Percentiles rank a stretch among this genome's conserved stretches.
Evolutionary conservation across 2,329 filamentous ascomycete genomes (phyloP).

Genomic region (Laburnicola sp.): DNA sequence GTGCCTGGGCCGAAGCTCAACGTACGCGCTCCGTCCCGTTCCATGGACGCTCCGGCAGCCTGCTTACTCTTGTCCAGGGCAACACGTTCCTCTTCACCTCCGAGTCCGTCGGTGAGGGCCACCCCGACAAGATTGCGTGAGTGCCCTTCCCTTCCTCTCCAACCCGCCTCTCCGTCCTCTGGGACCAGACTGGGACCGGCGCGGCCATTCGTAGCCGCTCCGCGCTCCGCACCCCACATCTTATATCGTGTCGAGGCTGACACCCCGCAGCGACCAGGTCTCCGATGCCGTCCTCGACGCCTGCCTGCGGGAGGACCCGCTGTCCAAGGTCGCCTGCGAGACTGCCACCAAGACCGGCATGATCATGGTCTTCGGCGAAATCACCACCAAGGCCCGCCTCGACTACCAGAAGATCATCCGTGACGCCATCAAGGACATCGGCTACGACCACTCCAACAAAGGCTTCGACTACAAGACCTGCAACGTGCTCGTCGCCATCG

Average conservation of each 20-base stretch:
- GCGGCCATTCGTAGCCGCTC: neutral
- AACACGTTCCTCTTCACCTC: slow-evolving; percentile 54
- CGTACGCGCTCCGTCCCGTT: slow-evolving; percentile 19
- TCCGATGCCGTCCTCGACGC: slow-evolving; percentile 98
- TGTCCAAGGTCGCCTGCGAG: slow-evolving; percentile 98
- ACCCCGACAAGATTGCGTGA: slow-evolving; percentile 92
- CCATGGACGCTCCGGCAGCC: neutral
- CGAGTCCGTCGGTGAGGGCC: slow-evolving; percentile 58
- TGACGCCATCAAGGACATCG: slow-evolving; percentile 94
- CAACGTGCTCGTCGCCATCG: slow-evolving; percentile 97
- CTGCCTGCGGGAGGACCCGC: slow-evolving; percentile 88
- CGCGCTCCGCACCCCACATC: slow-evolving; percentile 1
- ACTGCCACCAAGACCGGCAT: slow-evolving; percentile 99
- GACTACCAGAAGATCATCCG: slow-evolving; percentile 99
- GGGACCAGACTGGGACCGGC: too few relatives aligned
- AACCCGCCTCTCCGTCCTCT: neutral
- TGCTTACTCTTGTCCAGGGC: slow-evolving; percentile 31
- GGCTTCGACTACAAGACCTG: slow-evolving; percentile 99
- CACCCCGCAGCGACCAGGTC: slow-evolving; percentile 73
- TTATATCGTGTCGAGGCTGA: neutral
- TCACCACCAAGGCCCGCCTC: slow-evolving; percentile 91
- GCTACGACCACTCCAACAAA: slow-evolving; percentile 95
- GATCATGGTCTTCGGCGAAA: slow-evolving; percentile 86
- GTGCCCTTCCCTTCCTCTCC: slow-evolving; percentile 16
- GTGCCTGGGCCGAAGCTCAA: slow-evolving; percentile 21